phyloP scores from a whole-genome alignment of 768 basidiomycete genomes.

The Phanerochaete carnosa region DNA sequence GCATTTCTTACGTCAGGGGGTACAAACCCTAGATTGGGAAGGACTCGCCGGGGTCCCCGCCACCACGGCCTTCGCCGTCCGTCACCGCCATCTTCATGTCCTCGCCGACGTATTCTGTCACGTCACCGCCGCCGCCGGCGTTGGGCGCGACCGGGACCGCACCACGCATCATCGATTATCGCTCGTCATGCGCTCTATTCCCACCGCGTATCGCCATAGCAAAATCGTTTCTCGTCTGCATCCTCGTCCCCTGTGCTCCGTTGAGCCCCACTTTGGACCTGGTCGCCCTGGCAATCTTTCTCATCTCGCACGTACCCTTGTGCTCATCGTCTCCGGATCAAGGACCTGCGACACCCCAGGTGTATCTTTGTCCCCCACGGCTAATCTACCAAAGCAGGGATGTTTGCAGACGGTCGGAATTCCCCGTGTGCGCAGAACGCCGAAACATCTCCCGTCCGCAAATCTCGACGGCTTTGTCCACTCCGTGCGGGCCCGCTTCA shows the following conservation, averaged over 20 bases:
- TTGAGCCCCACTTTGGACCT: constrained; percentile 1
- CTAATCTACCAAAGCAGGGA: not conserved
- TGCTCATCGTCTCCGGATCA: not conserved
- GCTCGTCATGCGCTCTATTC: not conserved
- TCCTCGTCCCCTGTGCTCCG: not conserved
- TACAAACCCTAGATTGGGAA: not conserved
- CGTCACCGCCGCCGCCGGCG: not conserved
- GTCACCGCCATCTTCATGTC: not conserved
- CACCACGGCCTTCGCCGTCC: not conserved
- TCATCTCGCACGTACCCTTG: not conserved
- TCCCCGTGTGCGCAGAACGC: not conserved
- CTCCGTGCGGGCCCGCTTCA: too few species aligned
- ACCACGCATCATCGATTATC: not conserved
- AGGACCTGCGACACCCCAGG: not conserved
- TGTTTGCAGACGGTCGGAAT: not conserved
- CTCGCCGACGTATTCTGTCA: not conserved
- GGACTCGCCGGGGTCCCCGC: not conserved
- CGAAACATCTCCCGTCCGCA: too few species aligned
- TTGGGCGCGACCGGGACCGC: not conserved
- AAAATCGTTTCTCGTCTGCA: not conserved
- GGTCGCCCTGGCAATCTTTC: constrained; percentile 2
- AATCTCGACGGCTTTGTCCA: too few species aligned
- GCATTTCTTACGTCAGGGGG: constrained; percentile 1
- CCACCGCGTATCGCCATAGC: not conserved
- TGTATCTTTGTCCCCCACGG: not conserved